Evolutionary conservation across 1,284 basidiomycete species (phyloP).

Genomic region (Leccinum pallidistipes): DNA sequence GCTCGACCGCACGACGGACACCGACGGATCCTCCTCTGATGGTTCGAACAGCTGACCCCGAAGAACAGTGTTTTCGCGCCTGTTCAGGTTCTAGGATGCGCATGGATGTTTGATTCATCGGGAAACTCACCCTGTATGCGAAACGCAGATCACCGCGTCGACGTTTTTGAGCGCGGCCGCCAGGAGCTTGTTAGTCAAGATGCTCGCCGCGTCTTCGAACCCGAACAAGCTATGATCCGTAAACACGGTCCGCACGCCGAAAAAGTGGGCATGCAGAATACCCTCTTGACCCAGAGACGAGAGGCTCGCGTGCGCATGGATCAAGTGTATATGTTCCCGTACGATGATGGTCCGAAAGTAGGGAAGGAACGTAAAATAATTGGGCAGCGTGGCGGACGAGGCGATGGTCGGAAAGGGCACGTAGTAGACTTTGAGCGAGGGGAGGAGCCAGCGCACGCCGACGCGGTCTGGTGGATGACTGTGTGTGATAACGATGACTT

Average conservation of each 20-base stretch:
- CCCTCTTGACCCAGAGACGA: slow-evolving; percentile 92
- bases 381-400: slow-evolving; percentile 89
- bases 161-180: slow-evolving; percentile 86
- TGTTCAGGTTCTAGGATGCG: slow-evolving; percentile 28
- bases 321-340: slow-evolving; percentile 83
- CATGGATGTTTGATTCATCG: not conserved
- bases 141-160: slow-evolving; percentile 94
- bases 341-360: slow-evolving; percentile 88
- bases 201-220: slow-evolving; percentile 94
- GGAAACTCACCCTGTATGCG: slow-evolving; percentile 83
- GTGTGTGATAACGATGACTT: slow-evolving; percentile 95
- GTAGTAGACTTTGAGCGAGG: slow-evolving; percentile 92
- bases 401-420: slow-evolving; percentile 88
- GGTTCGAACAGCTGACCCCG: slow-evolving; percentile 72
- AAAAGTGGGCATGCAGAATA: slow-evolving; percentile 83
- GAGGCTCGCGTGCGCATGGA: slow-evolving; percentile 93
- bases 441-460: slow-evolving; percentile 86
- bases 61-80: slow-evolving; percentile 93
- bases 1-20: slow-evolving; percentile 53
- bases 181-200: slow-evolving; percentile 95
- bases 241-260: slow-evolving; percentile 88
- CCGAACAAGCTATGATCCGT: slow-evolving; percentile 98
- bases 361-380: slow-evolving; percentile 91
- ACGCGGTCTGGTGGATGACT: slow-evolving; percentile 83
- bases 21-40: slow-evolving; percentile 42